Evolutionary conservation across 148 eudicot genomes (phyloP), one percentile per base, ranked within the genome.

Genomic region (Vaccinium darrowii): DNA sequence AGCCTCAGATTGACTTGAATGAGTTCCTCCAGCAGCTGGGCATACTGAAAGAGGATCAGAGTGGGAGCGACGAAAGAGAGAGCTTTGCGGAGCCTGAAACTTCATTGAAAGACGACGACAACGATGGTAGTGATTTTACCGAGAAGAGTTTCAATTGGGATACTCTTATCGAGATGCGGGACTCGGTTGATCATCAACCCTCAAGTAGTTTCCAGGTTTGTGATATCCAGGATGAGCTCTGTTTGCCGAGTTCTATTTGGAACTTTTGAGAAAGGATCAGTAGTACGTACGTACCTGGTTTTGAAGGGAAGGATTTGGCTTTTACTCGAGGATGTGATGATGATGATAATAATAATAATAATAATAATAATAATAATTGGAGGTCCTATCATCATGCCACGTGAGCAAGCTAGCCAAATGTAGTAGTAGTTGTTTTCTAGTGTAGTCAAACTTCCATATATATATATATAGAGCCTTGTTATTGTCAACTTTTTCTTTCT

Each of bases 21-120:
- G 99, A 96, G 87, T 96, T 96, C 79, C 90, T 96, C 18, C 92
- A 96, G 80, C 95, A 96, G 72, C 77, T 96, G 49, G 99, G 98
- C 5, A 90, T 96, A 21, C 63, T 96, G 53, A 91, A 92, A 80
- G 87, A 89, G 49, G 92, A 62, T 23, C 30, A 4, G 4, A 87
- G 85, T 33, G 78, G 76, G 14, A 77, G 80, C 21, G 65, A 25
- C 3, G 84, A 39, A 8, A 25, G 81, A 25, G 83, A 82, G 39
- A 83, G 85, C 57, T 52, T 73, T 36, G 63, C 69, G 36, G 84
- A 58, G 57, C 78, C 75, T 23, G 88, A 84, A 76, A 14, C 75
- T 19, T 79, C 84, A 51, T 57, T 72, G 39, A 84, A 52, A 15
- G 86, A 86, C 30, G 85, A 86, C 79, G 86, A 82, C 4, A 85